Percentiles rank a stretch among this genome's conserved stretches.
Conservation (phyloP, 352 stramenopile species). For the Phytophthora foliorum region DNA sequence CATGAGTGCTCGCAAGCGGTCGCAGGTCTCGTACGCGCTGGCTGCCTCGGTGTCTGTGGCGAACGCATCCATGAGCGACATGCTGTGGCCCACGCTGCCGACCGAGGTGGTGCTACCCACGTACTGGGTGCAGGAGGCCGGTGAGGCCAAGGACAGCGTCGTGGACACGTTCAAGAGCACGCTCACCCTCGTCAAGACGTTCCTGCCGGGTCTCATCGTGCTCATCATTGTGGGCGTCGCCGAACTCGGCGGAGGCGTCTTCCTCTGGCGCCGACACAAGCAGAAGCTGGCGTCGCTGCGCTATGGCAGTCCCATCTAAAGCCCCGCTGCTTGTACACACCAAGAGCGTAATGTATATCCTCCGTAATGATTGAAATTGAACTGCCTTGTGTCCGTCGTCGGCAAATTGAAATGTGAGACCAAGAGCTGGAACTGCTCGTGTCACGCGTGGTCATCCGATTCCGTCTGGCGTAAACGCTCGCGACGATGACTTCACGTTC, state of each 20-base stretch:
- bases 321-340: conserved; percentile 4
- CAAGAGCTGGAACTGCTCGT: not conserved
- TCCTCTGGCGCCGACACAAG: conserved; percentile 53
- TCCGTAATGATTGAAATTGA: conserved; percentile 13
- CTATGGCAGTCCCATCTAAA: conserved; percentile 46
- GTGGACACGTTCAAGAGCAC: conserved; percentile 66
- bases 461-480: conserved; percentile 24
- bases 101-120: conserved; percentile 68
- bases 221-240: conserved; percentile 56
- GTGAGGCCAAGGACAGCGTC: conserved; percentile 46
- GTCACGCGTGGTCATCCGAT: conserved; percentile 10
- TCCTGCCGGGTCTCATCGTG: conserved; percentile 70
- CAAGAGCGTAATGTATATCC: conserved; percentile 16
- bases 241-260: conserved; percentile 49
- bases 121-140: conserved; percentile 70
- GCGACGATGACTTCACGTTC: conserved; percentile 10
- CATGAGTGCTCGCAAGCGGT: conserved; percentile 72
- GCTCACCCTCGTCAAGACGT: conserved; percentile 50
- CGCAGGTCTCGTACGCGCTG: conserved; percentile 67
- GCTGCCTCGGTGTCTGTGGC: conserved; percentile 48
- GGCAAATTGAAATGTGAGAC: conserved; percentile 27
- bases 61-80: conserved; percentile 63
- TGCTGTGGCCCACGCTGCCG: conserved; percentile 62
- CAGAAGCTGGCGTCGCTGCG: conserved; percentile 31
- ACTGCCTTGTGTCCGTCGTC: not conserved